Evolutionary conservation across 2,329 filamentous ascomycete species (phyloP), one percentile per base, ranked within the genome.

Genomic region (Atkinsonella hypoxylon): DNA sequence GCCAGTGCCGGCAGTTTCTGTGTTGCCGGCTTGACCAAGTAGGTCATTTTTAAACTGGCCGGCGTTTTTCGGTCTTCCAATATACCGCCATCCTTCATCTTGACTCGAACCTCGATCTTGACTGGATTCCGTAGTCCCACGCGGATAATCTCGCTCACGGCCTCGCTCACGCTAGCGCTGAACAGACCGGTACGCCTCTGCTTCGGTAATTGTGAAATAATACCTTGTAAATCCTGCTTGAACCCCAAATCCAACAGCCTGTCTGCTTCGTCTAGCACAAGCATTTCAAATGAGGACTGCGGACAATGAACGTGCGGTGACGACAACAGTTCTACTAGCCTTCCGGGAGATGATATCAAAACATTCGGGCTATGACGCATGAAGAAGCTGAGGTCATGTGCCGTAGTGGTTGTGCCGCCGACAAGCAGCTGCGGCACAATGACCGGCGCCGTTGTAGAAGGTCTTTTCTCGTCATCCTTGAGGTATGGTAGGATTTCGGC

Each of bases 261-360:
- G 67, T 98, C 93, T 47, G 91, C 93, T 70, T 98, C 93, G 62
- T 98, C 93, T 36, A 98, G 77, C 3, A 98, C 87, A 11, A 98
- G 78, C 47, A 89, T 81, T 64, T 98, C 91, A 58, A 98, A 97
- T 0, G 87, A 87, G 1, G 87, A 89, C 54, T 91, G 85, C 0
- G 88, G 83, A 59, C 87, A 90, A 64, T 94, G 87, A 13, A 95
- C 89, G 61, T 95, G 85, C 1, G 83, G 86, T 1, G 89, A 95
- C 0, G 85, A 82, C 4, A 98, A 75, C 0, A 98, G 78, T 62
- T 96, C 90, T 6, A 95, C 78, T 2, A 98, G 77, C 45, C 93
- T 81, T 4, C 93, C 94, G 0, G 93, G 93, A 0, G 93, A 97
- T 0, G 85, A 89, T 49, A 98, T 85, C 2, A 98, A 73, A 0